Conservation (phyloP, 257 asterid species). For the Nicotiana tomentosiformis region DNA sequence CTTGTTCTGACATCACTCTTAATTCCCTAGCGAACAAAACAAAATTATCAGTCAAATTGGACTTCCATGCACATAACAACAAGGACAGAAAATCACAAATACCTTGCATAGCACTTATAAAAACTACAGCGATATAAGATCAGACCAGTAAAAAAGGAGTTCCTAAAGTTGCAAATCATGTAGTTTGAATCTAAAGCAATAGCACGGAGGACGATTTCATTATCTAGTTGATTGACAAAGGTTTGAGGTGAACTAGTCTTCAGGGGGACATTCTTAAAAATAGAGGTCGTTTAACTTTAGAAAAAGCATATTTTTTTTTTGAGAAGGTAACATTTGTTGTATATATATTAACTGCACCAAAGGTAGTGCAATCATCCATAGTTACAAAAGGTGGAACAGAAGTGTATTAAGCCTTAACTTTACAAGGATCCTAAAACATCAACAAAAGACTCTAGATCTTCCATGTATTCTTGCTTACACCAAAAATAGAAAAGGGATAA, state of each 20-base stretch:
- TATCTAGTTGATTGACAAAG: background rate
- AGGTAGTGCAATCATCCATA: too few species aligned
- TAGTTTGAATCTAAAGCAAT: background rate
- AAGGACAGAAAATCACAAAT: background rate
- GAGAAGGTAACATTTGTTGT: too few species aligned
- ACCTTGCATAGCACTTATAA: background rate
- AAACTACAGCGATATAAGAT: background rate
- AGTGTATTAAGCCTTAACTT: too few species aligned
- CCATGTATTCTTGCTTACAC: too few species aligned
- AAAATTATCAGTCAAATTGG: conserved; percentile 2
- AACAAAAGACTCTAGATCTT: too few species aligned
- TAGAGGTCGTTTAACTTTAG: background rate
- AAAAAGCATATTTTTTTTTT: background rate
- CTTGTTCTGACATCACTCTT: conserved; percentile 74
- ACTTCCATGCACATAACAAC: background rate
- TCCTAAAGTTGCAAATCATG: background rate
- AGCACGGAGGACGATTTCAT: background rate
- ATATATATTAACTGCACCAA: too few species aligned
- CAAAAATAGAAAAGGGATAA: too few species aligned
- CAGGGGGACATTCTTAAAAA: background rate
- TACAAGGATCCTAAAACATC: too few species aligned
- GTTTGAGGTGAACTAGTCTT: background rate
- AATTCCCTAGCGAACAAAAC: conserved; percentile 43
- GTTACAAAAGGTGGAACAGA: too few species aligned
- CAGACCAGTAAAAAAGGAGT: background rate